Base-by-base conservation (phyloP, 164 flowering plant species). In the Liquidambar formosana region DNA sequence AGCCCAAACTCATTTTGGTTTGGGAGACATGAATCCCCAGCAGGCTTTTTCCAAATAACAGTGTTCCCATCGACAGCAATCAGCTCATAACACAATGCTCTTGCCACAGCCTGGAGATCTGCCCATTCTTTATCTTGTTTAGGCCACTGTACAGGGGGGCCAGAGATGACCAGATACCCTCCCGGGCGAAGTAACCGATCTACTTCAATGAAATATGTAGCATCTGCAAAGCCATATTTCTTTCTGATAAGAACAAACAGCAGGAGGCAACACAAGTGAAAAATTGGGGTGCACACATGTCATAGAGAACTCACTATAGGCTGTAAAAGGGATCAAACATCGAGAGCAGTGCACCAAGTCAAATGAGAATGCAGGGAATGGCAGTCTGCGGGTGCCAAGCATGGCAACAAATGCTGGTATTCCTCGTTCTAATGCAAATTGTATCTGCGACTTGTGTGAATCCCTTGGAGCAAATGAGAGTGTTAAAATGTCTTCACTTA, bases 71-170 rank as follows among this genome's bases (percentile, higher is more conserved):
- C 99, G 56, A 96, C 97, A 58, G 84, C 92, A 73, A 90, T 89
- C 66, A 93, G 76, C 77, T 96, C 97, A 81, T 89, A 96, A 75
- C 98, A 93, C 81, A 92, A 81, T 27, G 92, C 82, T 73, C 88
- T 84, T 47, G 97, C 99, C 51, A 88, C 89, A 72, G 88, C 87
- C 81, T 96, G 99, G 61, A 96, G 94, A 81, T 96, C 97, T 49
- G 91, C 91, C 99, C 99, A 96, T 78, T 96, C 99, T 74, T 93
- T 96, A 66, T 93, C 98, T 82, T 88, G 97, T 73, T 92, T 92
- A 14, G 90, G 78, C 99, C 98, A 93, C 76, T 92, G 93, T 8
- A 96, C 98, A 57, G 99, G 98, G 33, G 99, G 99, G 19, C 98
- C 99, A 77, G 98, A 93, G 51, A 93, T 92, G 41, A 96, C 97